These are phyloP conservation scores for Zygoascus meyerae DNA, from an alignment of 1,139 yeast species.

Conservation along the genomic window DNA sequence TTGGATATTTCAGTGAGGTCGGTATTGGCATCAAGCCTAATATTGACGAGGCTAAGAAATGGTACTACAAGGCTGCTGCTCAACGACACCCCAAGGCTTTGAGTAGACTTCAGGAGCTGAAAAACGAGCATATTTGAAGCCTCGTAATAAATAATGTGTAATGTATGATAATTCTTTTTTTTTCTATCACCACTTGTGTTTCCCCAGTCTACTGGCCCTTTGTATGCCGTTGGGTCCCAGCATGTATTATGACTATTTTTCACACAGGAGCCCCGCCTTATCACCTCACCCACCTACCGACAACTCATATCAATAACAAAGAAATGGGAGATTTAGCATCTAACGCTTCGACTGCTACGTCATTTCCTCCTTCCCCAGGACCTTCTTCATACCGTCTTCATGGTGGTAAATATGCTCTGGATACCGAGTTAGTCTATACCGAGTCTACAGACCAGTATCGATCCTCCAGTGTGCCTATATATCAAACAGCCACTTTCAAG, in stretches of 20 bases:
- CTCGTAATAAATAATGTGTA: background rate
- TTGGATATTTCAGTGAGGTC: conserved; percentile 75
- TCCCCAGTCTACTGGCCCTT: too few species aligned
- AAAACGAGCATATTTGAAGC: background rate
- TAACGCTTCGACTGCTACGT: background rate
- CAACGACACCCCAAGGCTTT: conserved; percentile 54
- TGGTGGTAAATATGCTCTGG: conserved; percentile 36
- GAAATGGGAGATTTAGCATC: conserved; percentile 1
- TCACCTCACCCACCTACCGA: too few species aligned
- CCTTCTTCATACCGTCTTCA: conserved; percentile 1
- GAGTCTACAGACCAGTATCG: conserved; percentile 67
- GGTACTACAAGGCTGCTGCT: conserved; percentile 56
- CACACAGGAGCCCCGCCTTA: too few species aligned
- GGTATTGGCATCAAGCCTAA: conserved; percentile 63
- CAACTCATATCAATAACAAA: too few species aligned
- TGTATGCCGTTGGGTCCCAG: too few species aligned
- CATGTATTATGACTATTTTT: too few species aligned
- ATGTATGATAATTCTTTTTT: background rate
- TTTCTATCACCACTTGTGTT: background rate
- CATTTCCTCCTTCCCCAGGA: conserved; percentile 4
- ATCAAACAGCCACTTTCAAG: conserved; percentile 87
- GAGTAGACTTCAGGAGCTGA: conserved; percentile 34
- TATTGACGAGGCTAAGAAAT: conserved; percentile 43
- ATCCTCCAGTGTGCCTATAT: conserved; percentile 82
- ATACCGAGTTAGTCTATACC: conserved; percentile 69